phyloP scores from a whole-genome alignment of 2,329 filamentous ascomycete species.

The Pseudogymnoascus sp. region DNA sequence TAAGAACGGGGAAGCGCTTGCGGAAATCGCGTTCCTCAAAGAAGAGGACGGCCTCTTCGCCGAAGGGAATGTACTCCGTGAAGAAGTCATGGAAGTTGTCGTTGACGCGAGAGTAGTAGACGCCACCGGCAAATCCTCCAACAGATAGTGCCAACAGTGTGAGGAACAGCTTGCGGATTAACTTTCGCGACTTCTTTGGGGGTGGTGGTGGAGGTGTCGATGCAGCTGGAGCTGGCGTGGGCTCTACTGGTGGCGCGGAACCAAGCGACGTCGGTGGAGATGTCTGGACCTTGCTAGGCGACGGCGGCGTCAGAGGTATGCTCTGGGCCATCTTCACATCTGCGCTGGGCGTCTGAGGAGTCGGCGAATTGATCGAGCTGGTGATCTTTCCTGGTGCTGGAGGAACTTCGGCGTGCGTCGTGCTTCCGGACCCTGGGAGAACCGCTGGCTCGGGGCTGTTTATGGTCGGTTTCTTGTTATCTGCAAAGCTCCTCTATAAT shows the following conservation, averaged over 20 bases:
- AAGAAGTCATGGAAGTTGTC: slow-evolving; percentile 99
- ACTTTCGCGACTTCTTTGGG: slow-evolving; percentile 43
- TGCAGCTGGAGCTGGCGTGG: slow-evolving; percentile 28
- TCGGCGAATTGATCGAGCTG: slow-evolving; percentile 24
- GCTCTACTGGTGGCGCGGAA: slow-evolving; percentile 22
- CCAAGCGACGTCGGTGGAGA: slow-evolving; percentile 27
- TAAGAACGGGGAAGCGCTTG: slow-evolving; percentile 62
- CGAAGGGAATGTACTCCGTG: slow-evolving; percentile 90
- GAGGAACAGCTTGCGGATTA: slow-evolving; percentile 68
- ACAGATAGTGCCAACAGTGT: slow-evolving; percentile 68
- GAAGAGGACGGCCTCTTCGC: slow-evolving; percentile 89
- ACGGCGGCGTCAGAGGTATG: slow-evolving; percentile 37
- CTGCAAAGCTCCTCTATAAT: slow-evolving; percentile 47
- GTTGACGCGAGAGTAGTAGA: slow-evolving; percentile 86
- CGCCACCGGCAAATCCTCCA: slow-evolving; percentile 74
- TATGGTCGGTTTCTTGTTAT: slow-evolving; percentile 42
- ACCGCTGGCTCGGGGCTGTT: slow-evolving; percentile 41
- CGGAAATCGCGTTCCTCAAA: slow-evolving; percentile 92
- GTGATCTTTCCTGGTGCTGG: slow-evolving; percentile 25
- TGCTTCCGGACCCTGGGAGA: slow-evolving; percentile 40
- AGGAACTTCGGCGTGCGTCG: slow-evolving; percentile 30
- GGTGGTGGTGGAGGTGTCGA: slow-evolving; percentile 28
- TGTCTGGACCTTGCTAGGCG: slow-evolving; percentile 32
- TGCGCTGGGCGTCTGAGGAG: slow-evolving; percentile 30
- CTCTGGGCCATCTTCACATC: slow-evolving; percentile 40